Evolutionary conservation across 2,329 filamentous ascomycete genomes (phyloP), one percentile per base, ranked within the genome.

Genomic region (Paramyrothecium sp.): DNA sequence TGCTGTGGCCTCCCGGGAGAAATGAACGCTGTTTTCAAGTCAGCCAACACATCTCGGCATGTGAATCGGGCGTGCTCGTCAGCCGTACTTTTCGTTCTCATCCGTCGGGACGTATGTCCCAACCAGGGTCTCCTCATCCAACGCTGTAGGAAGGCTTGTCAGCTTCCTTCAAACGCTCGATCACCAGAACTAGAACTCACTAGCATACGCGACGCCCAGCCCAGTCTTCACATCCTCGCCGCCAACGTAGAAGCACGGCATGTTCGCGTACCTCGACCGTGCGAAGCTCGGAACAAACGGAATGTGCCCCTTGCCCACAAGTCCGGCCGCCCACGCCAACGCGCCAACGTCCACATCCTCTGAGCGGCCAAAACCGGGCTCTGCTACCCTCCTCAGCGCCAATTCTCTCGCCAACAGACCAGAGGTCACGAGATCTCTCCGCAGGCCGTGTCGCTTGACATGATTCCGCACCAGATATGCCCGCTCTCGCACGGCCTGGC

Each of bases 91-190:
- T 8, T 75, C 75, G n/a, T 78, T 72, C 3, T 67, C 60, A 53
- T 83, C 76, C 38, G 74, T 73, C 3, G 75, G 71, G 2, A 84
- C 66, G 55, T 81, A 78, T 3, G 68, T 71, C 2, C 74, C 76
- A 11, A 73, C 62, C 52, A 81, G 56, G 3, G 63, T 65, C 19
- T 66, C 59, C 16, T 72, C 71, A 54, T 75, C 72, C 46, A 72
- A 49, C 23, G 68, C 76, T 78, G 38, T 34, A 38, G 10, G 26
- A 30, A 30, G 26, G 26, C 26, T 30, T 10, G 26, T 30, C 26
- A 30, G 26, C 26, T 30, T 30, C 26, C 26, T 30, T 10, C 26
- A 30, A 10, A 30, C 26, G 10, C 5, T 10, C 4, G 10, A 30
- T 30, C 26, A 30, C 26, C 26, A 30, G 10, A 30, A 10, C 26